These are phyloP conservation scores for Xylaria polymorpha DNA, from an alignment of 2,329 filamentous ascomycete species.

Conservation along the genomic window DNA sequence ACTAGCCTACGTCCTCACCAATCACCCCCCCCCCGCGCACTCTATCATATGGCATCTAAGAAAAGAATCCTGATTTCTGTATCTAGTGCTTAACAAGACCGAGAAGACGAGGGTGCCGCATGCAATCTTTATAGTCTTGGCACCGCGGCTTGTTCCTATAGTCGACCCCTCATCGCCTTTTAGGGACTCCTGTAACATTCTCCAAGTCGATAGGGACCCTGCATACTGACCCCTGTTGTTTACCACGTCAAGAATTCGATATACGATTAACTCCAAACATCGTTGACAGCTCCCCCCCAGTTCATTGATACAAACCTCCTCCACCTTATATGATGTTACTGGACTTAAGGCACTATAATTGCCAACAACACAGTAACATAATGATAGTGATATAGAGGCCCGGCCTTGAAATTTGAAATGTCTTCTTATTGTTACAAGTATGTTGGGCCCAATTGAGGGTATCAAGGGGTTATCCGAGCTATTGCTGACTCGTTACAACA, in stretches of 20 bases:
- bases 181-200: slow-evolving; percentile 22
- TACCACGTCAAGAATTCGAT: neutral
- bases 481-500: neutral
- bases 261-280: slow-evolving; percentile 1
- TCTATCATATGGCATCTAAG: neutral
- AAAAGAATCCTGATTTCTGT: neutral
- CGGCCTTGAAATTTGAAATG: neutral
- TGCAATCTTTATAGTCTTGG: slow-evolving; percentile 37
- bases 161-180: slow-evolving; percentile 13
- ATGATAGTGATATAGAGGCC: neutral
- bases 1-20: neutral
- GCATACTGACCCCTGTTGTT: slow-evolving; percentile 29
- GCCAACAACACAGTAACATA: neutral
- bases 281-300: slow-evolving; percentile 5
- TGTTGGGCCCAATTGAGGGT: neutral
- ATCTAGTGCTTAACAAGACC: slow-evolving; percentile 13
- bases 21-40: neutral
- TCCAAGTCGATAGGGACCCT: slow-evolving; percentile 14
- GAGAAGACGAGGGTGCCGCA: slow-evolving; percentile 11
- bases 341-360: neutral
- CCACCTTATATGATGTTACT: neutral
- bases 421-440: neutral
- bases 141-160: slow-evolving; percentile 6
- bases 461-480: neutral
- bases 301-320: neutral